These are phyloP conservation scores for Hymenoscyphus repandus DNA, from an alignment of 2,329 filamentous ascomycete genomes.

Conservation along the genomic window DNA sequence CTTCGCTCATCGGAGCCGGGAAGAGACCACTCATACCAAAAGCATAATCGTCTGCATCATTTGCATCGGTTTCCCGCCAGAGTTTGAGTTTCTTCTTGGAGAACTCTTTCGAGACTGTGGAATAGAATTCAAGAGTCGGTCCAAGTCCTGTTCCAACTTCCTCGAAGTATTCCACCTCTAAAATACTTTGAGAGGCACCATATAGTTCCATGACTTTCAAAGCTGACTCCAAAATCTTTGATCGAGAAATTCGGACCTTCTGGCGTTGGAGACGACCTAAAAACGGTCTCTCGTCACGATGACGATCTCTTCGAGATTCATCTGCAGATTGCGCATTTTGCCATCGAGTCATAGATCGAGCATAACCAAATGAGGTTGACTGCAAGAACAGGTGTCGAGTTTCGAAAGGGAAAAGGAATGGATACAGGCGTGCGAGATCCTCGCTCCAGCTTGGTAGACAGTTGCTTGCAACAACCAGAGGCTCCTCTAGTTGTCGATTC, in stretches of 20 bases:
- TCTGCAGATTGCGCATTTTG: conserved; percentile 82
- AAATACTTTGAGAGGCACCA: conserved; percentile 88
- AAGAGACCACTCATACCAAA: conserved; percentile 83
- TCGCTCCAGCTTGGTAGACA: conserved; percentile 95
- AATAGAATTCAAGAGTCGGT: conserved; percentile 96
- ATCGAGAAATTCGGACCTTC: conserved; percentile 93
- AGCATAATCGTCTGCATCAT: conserved; percentile 71
- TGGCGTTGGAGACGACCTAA: conserved; percentile 87
- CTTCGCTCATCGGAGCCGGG: conserved; percentile 80
- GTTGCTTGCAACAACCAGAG: conserved; percentile 92
- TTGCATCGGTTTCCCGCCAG: conserved; percentile 86
- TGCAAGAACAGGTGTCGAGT: conserved; percentile 94
- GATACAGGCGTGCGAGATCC: conserved; percentile 86
- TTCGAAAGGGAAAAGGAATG: conserved; percentile 97
- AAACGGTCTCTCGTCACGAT: conserved; percentile 84
- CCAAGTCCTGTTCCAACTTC: conserved; percentile 95
- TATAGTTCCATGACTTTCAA: conserved; percentile 99
- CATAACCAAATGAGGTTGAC: conserved; percentile 97
- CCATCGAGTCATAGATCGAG: conserved; percentile 95
- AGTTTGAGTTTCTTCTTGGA: conserved; percentile 95
- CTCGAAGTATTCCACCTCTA: conserved; percentile 98
- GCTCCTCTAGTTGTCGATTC: conserved; percentile 94
- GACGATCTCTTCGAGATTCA: conserved; percentile 74
- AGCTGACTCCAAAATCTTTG: conserved; percentile 92
- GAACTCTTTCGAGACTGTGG: conserved; percentile 93